Evolutionary conservation across 345 rosid species (phyloP).

Genomic region (Eucalyptus microcorys): DNA sequence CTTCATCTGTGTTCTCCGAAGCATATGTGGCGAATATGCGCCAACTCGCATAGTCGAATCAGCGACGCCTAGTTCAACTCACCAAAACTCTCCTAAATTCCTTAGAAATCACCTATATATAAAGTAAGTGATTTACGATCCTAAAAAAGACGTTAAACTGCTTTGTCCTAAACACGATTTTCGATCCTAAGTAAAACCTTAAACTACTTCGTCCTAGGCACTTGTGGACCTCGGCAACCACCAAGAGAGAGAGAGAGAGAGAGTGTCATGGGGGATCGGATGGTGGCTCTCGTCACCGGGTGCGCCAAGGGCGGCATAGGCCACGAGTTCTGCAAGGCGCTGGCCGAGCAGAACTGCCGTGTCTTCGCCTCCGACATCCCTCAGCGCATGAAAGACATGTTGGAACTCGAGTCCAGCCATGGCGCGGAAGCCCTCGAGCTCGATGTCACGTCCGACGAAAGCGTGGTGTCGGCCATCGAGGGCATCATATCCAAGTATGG

Average conservation of each 20-base stretch:
- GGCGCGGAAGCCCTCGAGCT: constrained; percentile 20
- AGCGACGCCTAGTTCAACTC: neutral
- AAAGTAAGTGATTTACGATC: neutral
- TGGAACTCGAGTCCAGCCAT: constrained; percentile 8
- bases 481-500: constrained; percentile 22
- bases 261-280: constrained; percentile 12
- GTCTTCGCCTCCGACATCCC: constrained; percentile 44
- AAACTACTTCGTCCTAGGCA: no score
- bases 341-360: constrained; percentile 36
- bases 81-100: neutral
- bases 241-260: neutral
- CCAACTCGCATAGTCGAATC: neutral
- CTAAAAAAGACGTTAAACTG: no score
- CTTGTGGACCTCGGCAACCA: neutral
- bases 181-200: no score
- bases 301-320: constrained; percentile 67
- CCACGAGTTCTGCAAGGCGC: constrained; percentile 54
- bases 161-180: no score
- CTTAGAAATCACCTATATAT: neutral
- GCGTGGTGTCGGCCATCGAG: constrained; percentile 20
- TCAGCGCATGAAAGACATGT: constrained; percentile 22
- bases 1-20: neutral
- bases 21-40: neutral
- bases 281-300: constrained; percentile 51
- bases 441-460: constrained; percentile 42